phyloP scores from a whole-genome alignment of 768 basidiomycete genomes.

The Lepiota brunneoincarnata region DNA sequence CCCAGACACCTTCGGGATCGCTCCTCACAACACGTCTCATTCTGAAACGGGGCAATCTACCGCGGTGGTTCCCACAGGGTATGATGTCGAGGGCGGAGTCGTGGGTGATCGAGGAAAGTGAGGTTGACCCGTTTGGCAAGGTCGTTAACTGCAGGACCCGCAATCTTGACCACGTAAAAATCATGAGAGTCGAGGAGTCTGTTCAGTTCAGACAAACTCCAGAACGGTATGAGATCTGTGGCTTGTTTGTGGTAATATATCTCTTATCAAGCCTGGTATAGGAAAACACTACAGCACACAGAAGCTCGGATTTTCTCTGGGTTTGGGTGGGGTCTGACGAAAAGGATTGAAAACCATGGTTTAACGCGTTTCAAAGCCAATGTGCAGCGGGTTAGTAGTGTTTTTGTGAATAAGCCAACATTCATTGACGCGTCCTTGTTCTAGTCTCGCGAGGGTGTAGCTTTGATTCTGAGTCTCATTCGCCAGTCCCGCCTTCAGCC shows the following conservation, averaged over 20 bases:
- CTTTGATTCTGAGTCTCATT: conserved; percentile 73
- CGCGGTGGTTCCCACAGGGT: conserved; percentile 86
- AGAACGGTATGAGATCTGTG: conserved; percentile 55
- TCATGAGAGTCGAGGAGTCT: conserved; percentile 89
- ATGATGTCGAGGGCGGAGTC: conserved; percentile 84
- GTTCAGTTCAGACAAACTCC: conserved; percentile 65
- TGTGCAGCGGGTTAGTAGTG: conserved; percentile 66
- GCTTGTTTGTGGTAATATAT: background rate
- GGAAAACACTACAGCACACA: conserved; percentile 81
- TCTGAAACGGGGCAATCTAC: conserved; percentile 87
- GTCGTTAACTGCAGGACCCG: conserved; percentile 76
- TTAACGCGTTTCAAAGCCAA: conserved; percentile 84
- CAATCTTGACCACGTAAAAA: conserved; percentile 92
- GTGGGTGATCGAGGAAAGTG: conserved; percentile 94
- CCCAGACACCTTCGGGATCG: conserved; percentile 66
- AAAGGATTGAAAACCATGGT: conserved; percentile 83
- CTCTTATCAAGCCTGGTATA: conserved; percentile 23
- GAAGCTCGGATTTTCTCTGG: conserved; percentile 86
- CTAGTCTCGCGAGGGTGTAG: conserved; percentile 86
- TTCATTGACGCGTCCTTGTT: conserved; percentile 9
- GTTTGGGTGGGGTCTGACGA: conserved; percentile 89
- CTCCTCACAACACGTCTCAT: conserved; percentile 88
- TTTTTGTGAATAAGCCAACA: background rate
- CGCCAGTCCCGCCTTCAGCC: conserved; percentile 73
- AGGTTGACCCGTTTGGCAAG: conserved; percentile 83